Conservation (phyloP, 2,329 filamentous ascomycete genomes). For the Atkinsonella texensis region DNA sequence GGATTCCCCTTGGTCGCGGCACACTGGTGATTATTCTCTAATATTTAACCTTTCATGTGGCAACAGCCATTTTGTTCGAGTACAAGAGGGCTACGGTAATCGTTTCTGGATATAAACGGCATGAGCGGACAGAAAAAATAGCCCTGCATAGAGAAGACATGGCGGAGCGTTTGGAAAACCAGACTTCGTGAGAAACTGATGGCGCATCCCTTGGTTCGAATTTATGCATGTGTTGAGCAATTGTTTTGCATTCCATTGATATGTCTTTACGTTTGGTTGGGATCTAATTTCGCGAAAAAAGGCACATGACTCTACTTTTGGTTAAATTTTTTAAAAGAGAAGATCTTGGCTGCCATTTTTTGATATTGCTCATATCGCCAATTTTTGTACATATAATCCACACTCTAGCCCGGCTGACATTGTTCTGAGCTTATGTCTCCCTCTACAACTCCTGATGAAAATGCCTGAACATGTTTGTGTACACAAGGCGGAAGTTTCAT, state of each 20-base stretch:
- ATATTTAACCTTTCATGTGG: constrained; percentile 2
- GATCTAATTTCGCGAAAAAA: background rate
- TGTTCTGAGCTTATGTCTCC: background rate
- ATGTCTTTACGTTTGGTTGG: background rate
- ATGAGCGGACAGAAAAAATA: background rate
- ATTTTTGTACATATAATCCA: background rate
- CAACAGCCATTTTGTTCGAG: background rate
- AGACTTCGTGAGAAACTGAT: background rate
- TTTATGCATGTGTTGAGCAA: background rate
- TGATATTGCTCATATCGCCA: background rate
- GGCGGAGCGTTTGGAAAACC: too few species aligned
- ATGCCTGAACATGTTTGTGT: background rate
- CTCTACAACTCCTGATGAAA: background rate
- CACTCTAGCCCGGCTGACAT: background rate
- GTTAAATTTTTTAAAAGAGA: background rate
- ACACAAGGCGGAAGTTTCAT: background rate
- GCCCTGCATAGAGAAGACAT: background rate
- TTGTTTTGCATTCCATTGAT: background rate
- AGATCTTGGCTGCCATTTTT: background rate
- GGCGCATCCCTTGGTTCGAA: background rate
- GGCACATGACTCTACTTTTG: background rate
- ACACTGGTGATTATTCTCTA: background rate
- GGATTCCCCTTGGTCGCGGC: constrained; percentile 1
- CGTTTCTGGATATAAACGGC: background rate
- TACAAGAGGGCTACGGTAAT: background rate